Base-by-base conservation (phyloP, 331 rosid genomes). In the Quercus tomentella region DNA sequence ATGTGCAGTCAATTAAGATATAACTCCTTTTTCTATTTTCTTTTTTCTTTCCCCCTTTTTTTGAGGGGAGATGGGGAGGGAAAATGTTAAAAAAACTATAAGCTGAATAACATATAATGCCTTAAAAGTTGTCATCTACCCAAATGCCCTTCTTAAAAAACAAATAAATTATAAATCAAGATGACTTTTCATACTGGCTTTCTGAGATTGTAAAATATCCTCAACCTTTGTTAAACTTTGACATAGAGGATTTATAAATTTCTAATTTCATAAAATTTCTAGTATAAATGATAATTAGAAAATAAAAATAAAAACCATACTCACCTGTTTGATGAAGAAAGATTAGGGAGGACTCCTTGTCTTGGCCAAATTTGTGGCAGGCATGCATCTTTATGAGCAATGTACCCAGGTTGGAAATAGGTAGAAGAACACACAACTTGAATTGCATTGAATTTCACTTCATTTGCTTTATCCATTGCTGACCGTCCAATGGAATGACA, bases 351-450 rank as follows among this genome's bases (percentile, higher is more conserved):
- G 25, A 88, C 82, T 58, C 85, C 87, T 22, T 86, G 55, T 82
- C 97, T 88, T 1, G 98, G 98, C 94, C 98, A 94, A 74, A 94
- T 88, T 81, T 94, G 97, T 0, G 98, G 98, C 10, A 92, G 88
- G 72, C 86, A 86, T 15, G 93, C 86, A 88, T 92, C 98, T 88
- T 94, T 92, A 43, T 92, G 97, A 61, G 96, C 71, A 77, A 89
- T 71, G 82, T 88, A 90, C 10, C 94, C 96, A 2, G 83, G 58
- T 18, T 89, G 56, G 77, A 90, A 94, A 81, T 89, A 94, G 87
- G 86, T 90, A n/a, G 98, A 89, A 1, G 96, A 94, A 60, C 94
- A 94, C 69, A 92, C 94, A 82, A 92, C 83, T 85, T 92, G 94
- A 73, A 92, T 88, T 62, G 91, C 87, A 68, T 87, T 92, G 52